Evolutionary conservation across 306 rosid genomes (phyloP), one percentile per base, ranked within the genome.

Genomic region (Boehmeria nivea): DNA sequence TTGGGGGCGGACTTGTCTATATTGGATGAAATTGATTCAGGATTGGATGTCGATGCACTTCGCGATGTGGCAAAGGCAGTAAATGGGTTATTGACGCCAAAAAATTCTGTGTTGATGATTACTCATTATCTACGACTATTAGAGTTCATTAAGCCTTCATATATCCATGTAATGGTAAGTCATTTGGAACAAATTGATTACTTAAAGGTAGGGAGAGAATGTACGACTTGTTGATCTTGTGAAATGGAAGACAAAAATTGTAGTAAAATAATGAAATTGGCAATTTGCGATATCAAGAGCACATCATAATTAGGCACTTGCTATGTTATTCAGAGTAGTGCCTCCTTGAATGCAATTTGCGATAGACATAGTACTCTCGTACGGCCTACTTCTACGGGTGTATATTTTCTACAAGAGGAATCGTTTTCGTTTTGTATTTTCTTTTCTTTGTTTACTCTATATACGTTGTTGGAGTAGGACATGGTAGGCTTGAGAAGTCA

Each of bases 11-110:
- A 91, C 39, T 71, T 91, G 87, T 82, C 89, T 39, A 78, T 91
- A 60, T 65, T 91, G 65, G 98, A 91, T 53, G 98, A 91, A 75
- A 82, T 91, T 74, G 98, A 91, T 75, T 91, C 98, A 51, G 98
- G 98, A 40, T 77, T 91, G 85, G 98, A 87, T 71, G 86, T 87
- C 45, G 98, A 91, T 77, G 98, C 98, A 24, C 85, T 91, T 71
- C 80, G 79, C 51, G 98, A 91, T 63, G 96, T 91, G 16, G 93
- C 98, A 17, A 83, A 66, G 68, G 96, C 98, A 16, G 98, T 91
- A 37, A 84, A 76, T 31, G 70, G 64, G 60, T 78, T 87, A 71
- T 67, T 82, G 71, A 82, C 91, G 50, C 79, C 93, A 1, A 66
- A 59, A 21, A 91, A 82, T 60, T 91, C 98, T 60, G 71, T 84